Conservation (phyloP, 2,329 filamentous ascomycete species). For the Aspergillus sp. region DNA sequence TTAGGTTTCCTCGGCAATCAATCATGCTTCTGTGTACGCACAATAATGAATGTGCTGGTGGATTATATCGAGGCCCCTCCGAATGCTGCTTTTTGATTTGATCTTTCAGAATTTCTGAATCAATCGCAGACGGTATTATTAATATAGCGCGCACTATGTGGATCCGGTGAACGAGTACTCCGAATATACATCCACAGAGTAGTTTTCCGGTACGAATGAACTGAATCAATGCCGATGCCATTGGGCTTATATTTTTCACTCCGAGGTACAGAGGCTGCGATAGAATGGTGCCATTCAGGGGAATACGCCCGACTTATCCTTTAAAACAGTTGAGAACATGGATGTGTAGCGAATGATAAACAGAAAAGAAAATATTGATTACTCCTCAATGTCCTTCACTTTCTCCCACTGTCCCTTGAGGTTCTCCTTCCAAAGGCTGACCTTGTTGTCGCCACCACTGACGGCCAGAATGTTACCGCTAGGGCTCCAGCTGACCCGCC, state of each 20-base stretch:
- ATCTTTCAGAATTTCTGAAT: no score
- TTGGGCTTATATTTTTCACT: no score
- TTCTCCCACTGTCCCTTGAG: slow-evolving; percentile 94
- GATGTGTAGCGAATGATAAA: slow-evolving; percentile 1
- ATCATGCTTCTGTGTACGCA: no score
- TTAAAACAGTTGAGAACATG: slow-evolving; percentile 4
- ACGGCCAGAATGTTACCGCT: slow-evolving; percentile 95
- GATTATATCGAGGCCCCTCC: no score
- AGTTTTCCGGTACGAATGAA: not conserved
- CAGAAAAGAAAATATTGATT: slow-evolving; percentile 10
- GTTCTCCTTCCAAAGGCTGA: slow-evolving; percentile 98
- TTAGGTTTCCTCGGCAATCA: no score
- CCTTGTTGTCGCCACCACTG: slow-evolving; percentile 90
- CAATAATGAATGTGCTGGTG: no score
- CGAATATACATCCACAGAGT: not conserved
- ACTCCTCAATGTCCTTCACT: slow-evolving; percentile 94
- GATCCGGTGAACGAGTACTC: not conserved
- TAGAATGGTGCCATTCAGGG: slow-evolving; percentile 5
- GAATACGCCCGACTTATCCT: slow-evolving; percentile 4
- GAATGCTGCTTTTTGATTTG: no score
- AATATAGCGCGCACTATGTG: no score
- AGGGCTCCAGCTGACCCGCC: slow-evolving; percentile 96
- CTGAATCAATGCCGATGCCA: no score
- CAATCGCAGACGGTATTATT: no score
- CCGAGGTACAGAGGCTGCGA: not conserved